Evolutionary conservation across 2,329 filamentous ascomycete genomes (phyloP).

Genomic region (Verticillium tricorpus): DNA sequence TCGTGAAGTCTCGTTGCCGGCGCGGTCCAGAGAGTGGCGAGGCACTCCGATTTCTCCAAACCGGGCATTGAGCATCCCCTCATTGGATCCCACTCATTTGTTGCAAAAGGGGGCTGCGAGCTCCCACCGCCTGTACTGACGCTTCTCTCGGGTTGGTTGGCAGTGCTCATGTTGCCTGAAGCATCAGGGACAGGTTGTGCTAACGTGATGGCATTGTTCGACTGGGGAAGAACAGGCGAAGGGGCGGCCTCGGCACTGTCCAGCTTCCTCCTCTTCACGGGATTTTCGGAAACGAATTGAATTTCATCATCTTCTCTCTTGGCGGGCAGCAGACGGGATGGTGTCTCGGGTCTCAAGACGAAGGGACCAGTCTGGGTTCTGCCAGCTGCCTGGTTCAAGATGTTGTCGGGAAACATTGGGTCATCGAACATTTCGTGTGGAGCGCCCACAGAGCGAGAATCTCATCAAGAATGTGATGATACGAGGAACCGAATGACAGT

Average conservation of each 20-base stretch:
- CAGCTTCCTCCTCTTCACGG: slow-evolving; percentile 31
- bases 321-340: slow-evolving; percentile 5
- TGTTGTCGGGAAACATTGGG: neutral
- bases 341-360: neutral
- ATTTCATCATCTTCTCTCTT: slow-evolving; percentile 36
- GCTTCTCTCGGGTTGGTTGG: neutral
- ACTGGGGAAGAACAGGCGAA: neutral
- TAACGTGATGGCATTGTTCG: neutral
- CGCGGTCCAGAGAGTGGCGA: slow-evolving; percentile 12
- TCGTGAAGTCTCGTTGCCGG: slow-evolving; percentile 14
- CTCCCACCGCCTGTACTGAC: no score
- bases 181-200: neutral
- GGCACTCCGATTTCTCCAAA: slow-evolving; percentile 26
- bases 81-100: neutral
- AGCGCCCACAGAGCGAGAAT: neutral
- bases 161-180: neutral
- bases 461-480: neutral
- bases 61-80: neutral
- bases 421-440: neutral
- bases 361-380: neutral
- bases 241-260: neutral
- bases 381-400: neutral
- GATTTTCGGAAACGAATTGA: slow-evolving; percentile 38
- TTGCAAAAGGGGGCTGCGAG: neutral
- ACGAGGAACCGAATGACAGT: no score